phyloP scores from a whole-genome alignment of 1,139 yeast species.

The Saccharomyces hybrid region DNA sequence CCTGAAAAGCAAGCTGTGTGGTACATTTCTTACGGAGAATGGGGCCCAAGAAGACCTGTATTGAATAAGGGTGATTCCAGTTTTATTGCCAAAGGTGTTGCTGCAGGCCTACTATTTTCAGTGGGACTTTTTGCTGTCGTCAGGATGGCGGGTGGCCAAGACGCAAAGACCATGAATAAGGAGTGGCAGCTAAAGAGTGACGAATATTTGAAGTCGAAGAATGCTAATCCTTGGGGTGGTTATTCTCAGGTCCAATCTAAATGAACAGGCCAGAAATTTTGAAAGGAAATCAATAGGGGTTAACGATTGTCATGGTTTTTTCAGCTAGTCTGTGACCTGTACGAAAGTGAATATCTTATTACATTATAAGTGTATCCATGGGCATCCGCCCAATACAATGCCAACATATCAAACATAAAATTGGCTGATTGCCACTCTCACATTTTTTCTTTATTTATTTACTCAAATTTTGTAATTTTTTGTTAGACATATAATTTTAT shows the following conservation, averaged over 20 bases:
- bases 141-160: conserved; percentile 55
- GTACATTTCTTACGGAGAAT: conserved; percentile 94
- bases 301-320: not conserved
- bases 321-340: conserved; percentile 1
- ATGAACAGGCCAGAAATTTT: conserved; percentile 22
- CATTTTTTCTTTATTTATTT: not conserved
- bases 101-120: conserved; percentile 60
- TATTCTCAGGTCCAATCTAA: conserved; percentile 89
- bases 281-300: not conserved
- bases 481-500: not conserved
- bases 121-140: conserved; percentile 51
- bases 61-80: conserved; percentile 78
- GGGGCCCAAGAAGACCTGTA: conserved; percentile 99
- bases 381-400: not conserved
- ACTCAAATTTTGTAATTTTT: not conserved
- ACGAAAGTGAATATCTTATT: not conserved
- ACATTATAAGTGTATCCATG: not conserved
- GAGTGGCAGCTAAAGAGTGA: conserved; percentile 98
- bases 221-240: conserved; percentile 94
- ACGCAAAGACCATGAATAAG: conserved; percentile 77
- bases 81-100: conserved; percentile 71
- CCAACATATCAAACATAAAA: not conserved
- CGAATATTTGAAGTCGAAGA: conserved; percentile 91
- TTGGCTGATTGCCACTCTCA: not conserved
- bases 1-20: conserved; percentile 96